Evolutionary conservation across 2,329 filamentous ascomycete species (phyloP), one percentile per base, ranked within the genome.

Genomic region (Fusarium agapanthi): DNA sequence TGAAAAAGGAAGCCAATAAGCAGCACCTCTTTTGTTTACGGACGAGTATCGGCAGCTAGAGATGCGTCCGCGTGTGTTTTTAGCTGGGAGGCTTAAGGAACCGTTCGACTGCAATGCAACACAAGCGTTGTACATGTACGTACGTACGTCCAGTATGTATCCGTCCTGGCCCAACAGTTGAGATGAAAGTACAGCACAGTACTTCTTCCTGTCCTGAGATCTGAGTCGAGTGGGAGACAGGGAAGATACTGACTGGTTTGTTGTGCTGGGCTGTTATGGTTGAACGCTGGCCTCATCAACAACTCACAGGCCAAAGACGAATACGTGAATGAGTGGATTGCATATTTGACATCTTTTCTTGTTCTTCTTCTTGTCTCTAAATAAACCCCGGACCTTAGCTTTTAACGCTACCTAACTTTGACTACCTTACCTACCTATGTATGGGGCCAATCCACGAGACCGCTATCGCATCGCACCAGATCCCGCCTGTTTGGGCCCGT

Each of bases 401-500:
- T 37, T 38, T 11, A 40, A 54, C 50, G 50, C 50, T 54, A 54
- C 50, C 34, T 35, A 26, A 51, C 47, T 6, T 37, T 53, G 47
- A 32, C 30, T 47, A 51, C 47, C 47, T 34, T 47, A 41, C 30
- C 47, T 47, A 41, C 30, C 47, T 24, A 50, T 54, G 64, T 24
- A 50, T 54, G 64, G 61, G 43, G 44, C 63, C 50, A 65, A 63
- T 41, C 58, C 67, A 58, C 61, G 64, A 71, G 69, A 73, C 73
- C 56, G 70, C 67, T 60, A 65, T 69, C 67, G 73, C 60, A 67
- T 69, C 67, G 75, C 73, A 76, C 69, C 69, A 76, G 75, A 74
- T 77, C 73, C 75, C 75, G 75, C 65, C 71, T 59, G 74, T 71
- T 72, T 77, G 75, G 75, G 75, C 63, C 75, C 61, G 75, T 77